Percentiles rank a stretch among this genome's conserved stretches.
phyloP scores from a whole-genome alignment of 257 asterid genomes.

The Plectranthus barbatus region DNA sequence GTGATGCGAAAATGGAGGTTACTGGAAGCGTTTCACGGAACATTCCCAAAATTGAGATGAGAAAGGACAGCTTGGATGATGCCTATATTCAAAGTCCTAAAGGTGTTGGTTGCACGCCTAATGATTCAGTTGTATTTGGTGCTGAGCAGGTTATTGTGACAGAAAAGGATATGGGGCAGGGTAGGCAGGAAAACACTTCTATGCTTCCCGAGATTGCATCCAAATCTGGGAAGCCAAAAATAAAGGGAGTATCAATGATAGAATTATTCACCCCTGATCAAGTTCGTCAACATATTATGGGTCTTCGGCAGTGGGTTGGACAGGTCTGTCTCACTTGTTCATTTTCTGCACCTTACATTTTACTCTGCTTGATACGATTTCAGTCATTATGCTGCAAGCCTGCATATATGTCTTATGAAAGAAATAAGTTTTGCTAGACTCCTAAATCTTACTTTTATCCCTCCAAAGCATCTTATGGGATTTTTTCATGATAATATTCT shows the following conservation, averaged over 20 bases:
- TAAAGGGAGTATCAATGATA: constrained; percentile 85
- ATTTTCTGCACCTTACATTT: constrained; percentile 3
- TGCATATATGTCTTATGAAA: background rate
- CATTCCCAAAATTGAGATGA: constrained; percentile 32
- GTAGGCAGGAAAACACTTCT: constrained; percentile 41
- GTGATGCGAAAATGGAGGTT: constrained; percentile 50
- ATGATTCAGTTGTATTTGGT: constrained; percentile 30
- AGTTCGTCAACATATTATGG: constrained; percentile 69
- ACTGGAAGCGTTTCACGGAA: constrained; percentile 31
- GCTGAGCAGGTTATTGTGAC: constrained; percentile 38
- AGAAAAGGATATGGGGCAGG: constrained; percentile 51
- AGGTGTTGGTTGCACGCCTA: constrained; percentile 30
- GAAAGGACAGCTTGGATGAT: constrained; percentile 37
- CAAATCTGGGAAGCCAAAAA: constrained; percentile 89
- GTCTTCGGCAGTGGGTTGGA: constrained; percentile 96
- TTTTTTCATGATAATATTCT: background rate
- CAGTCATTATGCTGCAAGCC: background rate
- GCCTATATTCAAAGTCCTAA: constrained; percentile 36
- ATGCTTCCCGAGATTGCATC: constrained; percentile 51
- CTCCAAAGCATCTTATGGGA: background rate
- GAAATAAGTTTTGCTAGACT: background rate
- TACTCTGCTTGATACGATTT: constrained; percentile 7
- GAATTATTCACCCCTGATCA: constrained; percentile 92
- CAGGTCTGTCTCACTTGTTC: constrained; percentile 55
- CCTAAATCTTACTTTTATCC: background rate